Evolutionary conservation across 805 yeast species (phyloP).

Genomic region (Suhomyces emberorum): DNA sequence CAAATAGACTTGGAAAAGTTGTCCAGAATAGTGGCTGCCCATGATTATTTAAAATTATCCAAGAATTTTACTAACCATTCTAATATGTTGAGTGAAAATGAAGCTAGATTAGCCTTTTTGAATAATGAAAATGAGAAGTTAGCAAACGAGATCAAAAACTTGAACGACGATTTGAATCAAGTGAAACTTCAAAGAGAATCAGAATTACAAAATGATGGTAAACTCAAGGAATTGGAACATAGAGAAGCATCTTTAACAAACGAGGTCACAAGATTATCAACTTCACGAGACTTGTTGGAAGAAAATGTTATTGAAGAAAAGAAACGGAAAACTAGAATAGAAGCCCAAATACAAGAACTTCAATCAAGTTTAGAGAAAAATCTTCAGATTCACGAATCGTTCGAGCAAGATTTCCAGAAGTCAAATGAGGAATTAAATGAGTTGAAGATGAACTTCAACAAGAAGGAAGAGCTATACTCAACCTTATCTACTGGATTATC

Average conservation of each 20-base stretch:
- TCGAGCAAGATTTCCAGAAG: constrained; percentile 44
- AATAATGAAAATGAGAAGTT: constrained; percentile 45
- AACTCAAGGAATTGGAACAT: constrained; percentile 56
- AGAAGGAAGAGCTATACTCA: constrained; percentile 75
- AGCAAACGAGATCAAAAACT: constrained; percentile 51
- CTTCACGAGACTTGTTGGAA: constrained; percentile 55
- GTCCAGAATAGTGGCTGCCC: constrained; percentile 71
- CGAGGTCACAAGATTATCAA: constrained; percentile 62
- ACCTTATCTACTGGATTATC: constrained; percentile 89
- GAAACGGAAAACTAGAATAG: constrained; percentile 29
- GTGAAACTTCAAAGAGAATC: constrained; percentile 51
- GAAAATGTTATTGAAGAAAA: constrained; percentile 59
- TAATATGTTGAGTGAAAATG: constrained; percentile 40
- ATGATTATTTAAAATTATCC: constrained; percentile 53
- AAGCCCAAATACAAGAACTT: constrained; percentile 32
- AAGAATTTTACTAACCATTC: constrained; percentile 43
- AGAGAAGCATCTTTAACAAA: constrained; percentile 56
- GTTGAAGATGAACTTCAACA: constrained; percentile 46
- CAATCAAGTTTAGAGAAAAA: constrained; percentile 32
- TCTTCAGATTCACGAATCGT: constrained; percentile 31
- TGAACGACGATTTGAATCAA: constrained; percentile 58
- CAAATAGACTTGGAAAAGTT: constrained; percentile 77
- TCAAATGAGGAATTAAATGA: constrained; percentile 43
- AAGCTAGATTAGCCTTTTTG: constrained; percentile 38
- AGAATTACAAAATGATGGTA: constrained; percentile 60